phyloP scores from a whole-genome alignment of 495 filamentous ascomycete species.

The Astrothelium macrocarpum region DNA sequence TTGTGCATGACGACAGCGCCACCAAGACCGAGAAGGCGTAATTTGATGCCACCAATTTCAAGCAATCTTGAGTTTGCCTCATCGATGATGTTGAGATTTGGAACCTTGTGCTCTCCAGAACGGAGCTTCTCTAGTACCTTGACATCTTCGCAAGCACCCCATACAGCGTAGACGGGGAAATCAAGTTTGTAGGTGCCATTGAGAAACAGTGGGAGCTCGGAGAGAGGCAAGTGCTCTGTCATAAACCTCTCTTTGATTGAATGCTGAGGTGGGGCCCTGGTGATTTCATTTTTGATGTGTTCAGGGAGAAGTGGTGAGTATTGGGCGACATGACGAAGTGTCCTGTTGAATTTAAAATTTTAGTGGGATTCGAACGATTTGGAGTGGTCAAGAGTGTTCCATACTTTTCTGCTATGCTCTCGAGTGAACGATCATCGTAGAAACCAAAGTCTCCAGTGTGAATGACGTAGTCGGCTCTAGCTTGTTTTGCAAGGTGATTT shows the following conservation, averaged over 20 bases:
- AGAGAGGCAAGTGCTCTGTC: conserved; percentile 78
- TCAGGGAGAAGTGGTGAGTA: conserved; percentile 93
- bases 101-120: conserved; percentile 95
- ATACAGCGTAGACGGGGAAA: conserved; percentile 96
- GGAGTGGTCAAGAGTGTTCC: conserved; percentile 27
- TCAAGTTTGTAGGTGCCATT: conserved; percentile 80
- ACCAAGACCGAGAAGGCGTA: conserved; percentile 85
- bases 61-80: conserved; percentile 91
- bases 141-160: conserved; percentile 98
- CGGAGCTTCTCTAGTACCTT: conserved; percentile 96
- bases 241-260: conserved; percentile 74
- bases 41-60: conserved; percentile 91
- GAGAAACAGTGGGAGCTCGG: conserved; percentile 87
- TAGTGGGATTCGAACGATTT: conserved; percentile 9
- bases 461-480: conserved; percentile 89
- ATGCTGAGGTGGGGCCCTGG: conserved; percentile 49
- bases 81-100: conserved; percentile 95
- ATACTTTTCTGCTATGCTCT: conserved; percentile 98
- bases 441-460: conserved; percentile 99
- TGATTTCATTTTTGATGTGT: conserved; percentile 75
- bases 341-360: conserved; percentile 46
- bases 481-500: conserved; percentile 89
- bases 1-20: conserved; percentile 99
- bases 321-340: conserved; percentile 93
- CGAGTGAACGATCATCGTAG: conserved; percentile 91